Evolutionary conservation across 495 filamentous ascomycete species (phyloP), one percentile per base, ranked within the genome.

Genomic region (Parathielavia appendiculata): DNA sequence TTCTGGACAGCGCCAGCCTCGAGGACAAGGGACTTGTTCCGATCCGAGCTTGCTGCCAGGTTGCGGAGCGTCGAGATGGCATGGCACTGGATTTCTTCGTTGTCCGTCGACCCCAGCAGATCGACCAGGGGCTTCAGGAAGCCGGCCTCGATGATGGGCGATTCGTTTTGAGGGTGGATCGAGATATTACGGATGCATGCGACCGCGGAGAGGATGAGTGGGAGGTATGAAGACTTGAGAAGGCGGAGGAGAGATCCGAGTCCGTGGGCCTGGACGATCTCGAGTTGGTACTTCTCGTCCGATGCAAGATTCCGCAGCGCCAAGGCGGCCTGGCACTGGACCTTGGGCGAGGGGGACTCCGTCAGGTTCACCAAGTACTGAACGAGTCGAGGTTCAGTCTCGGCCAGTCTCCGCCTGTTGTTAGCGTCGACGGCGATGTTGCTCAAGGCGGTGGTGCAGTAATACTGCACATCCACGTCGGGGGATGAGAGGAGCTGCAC

Each of bases 151-250:
- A 98, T 98, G 57, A 98, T 97, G 0, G 93, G 95, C n/a, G 91
- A 97, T 74, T 98, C 93, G 72, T 98, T 98, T 54, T 91, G 76
- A n/a, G 93, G 93, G 66, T 98, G 93, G 63, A 98, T 98, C 45
- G 92, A 96, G 66, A 98, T 98, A 68, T 98, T 98, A 57, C 93
- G 89, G 63, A 98, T 97, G 68, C 93, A 98, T 20, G 93, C 93
- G 63, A 98, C 93, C 40, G 93, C 93, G 19, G 95, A 97, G 38
- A 98, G 84, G 34, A 97, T 97, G 34, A 98, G 83, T 16, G 93
- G 93, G 13, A 97, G 83, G 66, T 97, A 97, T 16, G 91, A 90
- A 4, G 92, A 97, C 73, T 96, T 89, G 10, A 98, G 81, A 4
- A 98, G 84, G 53, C 89, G 86, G 48, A 97, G 80, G 11, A 98